Evolutionary conservation across 345 rosid genomes (phyloP).

Genomic region (Hibiscus syriacus): DNA sequence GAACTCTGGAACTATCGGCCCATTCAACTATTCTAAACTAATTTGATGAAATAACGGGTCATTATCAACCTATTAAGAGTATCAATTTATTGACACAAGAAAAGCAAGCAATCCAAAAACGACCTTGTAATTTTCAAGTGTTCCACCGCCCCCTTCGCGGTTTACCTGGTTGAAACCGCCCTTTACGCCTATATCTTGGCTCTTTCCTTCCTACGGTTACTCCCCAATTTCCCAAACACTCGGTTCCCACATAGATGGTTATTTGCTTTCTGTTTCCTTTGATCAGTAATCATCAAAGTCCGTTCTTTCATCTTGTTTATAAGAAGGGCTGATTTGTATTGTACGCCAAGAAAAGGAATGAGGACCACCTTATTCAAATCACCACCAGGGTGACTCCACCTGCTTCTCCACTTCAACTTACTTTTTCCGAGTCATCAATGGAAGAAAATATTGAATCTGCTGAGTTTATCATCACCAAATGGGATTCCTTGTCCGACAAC

Average conservation of each 20-base stretch:
- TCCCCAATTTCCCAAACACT: neutral
- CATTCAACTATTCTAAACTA: no score
- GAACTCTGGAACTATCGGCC: no score
- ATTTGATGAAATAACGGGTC: neutral
- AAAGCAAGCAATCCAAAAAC: neutral
- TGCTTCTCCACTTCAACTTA: slow-evolving; percentile 25
- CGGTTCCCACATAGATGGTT: neutral
- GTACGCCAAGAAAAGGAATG: slow-evolving; percentile 7
- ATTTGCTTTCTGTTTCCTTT: neutral
- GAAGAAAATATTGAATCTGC: slow-evolving; percentile 44
- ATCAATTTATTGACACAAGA: neutral
- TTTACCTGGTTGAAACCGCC: neutral
- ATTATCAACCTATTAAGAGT: neutral
- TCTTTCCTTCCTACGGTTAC: neutral
- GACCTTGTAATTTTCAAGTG: neutral
- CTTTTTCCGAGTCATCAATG: slow-evolving; percentile 48
- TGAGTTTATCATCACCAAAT: slow-evolving; percentile 29
- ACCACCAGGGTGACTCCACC: slow-evolving; percentile 23
- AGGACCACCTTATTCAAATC: slow-evolving; percentile 21
- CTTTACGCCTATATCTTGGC: neutral
- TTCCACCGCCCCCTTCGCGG: neutral
- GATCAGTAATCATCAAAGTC: neutral
- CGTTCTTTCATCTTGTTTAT: neutral
- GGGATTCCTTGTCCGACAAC: slow-evolving; percentile 18
- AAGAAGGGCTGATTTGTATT: neutral